Evolutionary conservation across 1,284 basidiomycete species (phyloP).

Genomic region (Cutaneotrichosporon spelunceum): DNA sequence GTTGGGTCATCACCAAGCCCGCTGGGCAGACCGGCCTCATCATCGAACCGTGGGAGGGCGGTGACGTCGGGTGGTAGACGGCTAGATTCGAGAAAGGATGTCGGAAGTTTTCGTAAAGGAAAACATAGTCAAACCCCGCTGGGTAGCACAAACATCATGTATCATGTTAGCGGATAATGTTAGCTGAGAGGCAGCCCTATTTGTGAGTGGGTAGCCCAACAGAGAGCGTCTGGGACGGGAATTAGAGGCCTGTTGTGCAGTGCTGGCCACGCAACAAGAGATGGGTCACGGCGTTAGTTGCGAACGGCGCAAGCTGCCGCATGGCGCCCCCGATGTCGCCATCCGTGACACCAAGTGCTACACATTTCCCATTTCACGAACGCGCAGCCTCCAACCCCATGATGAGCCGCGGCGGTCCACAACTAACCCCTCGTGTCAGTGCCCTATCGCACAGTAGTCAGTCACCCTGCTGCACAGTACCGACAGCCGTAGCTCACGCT

Average conservation of each 20-base stretch:
- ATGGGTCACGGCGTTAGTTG: neutral
- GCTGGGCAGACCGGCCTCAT: conserved; percentile 61
- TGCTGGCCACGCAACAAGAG: too few relatives aligned
- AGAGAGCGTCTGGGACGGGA: too few relatives aligned
- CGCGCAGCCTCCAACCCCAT: neutral
- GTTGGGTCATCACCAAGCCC: conserved; percentile 66
- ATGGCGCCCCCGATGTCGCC: neutral
- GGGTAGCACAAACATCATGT: neutral
- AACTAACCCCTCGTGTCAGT: neutral
- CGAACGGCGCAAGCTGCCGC: neutral
- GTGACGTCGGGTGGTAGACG: conserved; percentile 60
- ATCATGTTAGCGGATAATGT: too few relatives aligned
- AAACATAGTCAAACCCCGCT: neutral
- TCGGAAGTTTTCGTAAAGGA: neutral
- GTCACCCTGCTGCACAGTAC: neutral
- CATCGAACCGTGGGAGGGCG: conserved; percentile 61
- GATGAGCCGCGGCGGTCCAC: neutral
- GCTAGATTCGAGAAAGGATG: neutral
- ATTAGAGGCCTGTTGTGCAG: too few relatives aligned
- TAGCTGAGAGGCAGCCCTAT: too few relatives aligned
- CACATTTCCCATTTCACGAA: neutral
- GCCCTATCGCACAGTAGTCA: neutral
- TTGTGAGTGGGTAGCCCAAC: too few relatives aligned
- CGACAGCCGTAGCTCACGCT: neutral
- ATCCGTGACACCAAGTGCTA: neutral